Evolutionary conservation across 2,329 filamentous ascomycete species (phyloP), one percentile per base, ranked within the genome.

Genomic region (Apiospora aurea): DNA sequence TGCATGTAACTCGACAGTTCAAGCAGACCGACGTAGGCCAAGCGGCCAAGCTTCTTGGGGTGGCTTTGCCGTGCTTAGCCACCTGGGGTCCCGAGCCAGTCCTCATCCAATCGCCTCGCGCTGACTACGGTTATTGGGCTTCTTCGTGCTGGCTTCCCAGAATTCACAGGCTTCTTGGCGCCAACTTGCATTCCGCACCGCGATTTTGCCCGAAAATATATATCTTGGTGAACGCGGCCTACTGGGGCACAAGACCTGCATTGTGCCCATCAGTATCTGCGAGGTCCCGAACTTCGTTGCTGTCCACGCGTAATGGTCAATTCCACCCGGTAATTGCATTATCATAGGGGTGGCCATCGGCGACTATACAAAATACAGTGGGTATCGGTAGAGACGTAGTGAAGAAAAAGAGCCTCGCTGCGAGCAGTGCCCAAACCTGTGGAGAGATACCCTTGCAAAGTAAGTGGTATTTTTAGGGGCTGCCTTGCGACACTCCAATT

Each of bases 11-110:
- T 69, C 67, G 71, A 71, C 69, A 41, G 46, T 41, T 64, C 38
- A 29, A 44, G 57, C 53, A 46, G 41, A 46, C 41, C 66, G 41
- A 47, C 66, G 66, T 68, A 68, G 26, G 66, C 66, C 66, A 68
- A 68, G 44, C 41, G 66, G 57, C 57, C 57, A 41, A 64, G 57
- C 57, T 64, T 64, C 57, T 64, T 41, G 57, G 66, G 67, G 75
- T 75, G 75, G 75, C 75, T 76, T 75, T 75, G 72, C 73, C 73
- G 67, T 75, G 72, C 73, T 74, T 74, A 76, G 75, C 75, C 75
- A 76, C 75, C 34, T 64, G 57, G 57, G 57, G 57, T 64, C n/a
- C n/a, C 21, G 34, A 41, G 10, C 57, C 29, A 41, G 6, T 21
- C 34, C 41, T 21, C 57, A 18, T n/a, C 53, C 29, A 16, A 61